Base-by-base conservation (phyloP, 352 stramenopile genomes). In the Phytopythium ostracodes region DNA sequence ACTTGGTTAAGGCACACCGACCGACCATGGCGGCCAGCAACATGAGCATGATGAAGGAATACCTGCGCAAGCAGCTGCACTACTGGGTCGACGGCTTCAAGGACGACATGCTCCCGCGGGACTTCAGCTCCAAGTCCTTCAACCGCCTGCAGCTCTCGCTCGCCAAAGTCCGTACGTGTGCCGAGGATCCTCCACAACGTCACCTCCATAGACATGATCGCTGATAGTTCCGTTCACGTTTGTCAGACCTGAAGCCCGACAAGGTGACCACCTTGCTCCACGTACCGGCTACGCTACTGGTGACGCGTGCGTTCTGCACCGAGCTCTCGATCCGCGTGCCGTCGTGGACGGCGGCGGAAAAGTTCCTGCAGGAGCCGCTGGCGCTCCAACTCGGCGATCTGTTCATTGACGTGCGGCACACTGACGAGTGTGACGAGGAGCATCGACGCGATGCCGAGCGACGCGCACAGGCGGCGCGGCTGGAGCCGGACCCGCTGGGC, bases 81-180 rank as follows among this genome's bases (percentile, higher is more conserved):
- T 80, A 88, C 68, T 89, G 79, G 81, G 61, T 87, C 62, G 77
- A 87, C 17, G 75, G 74, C 62, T 87, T 87, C 60, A 77, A 71
- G 36, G 77, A 88, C 55, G 67, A 77, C 38, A 73, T 83, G 67
- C 63, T 89, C 31, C 81, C 79, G 38, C 76, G 78, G 36, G 77
- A 88, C 57, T 89, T 89, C 43, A 50, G 66, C 55, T 29, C 65
- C 56, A 85, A 84, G 60, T 73, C 61, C 18, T 88, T 81, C 56
- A 67, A 57, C 0, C 73, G 80, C n/a, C 70, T 59, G 33, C 75
- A 81, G 43, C 54, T 90, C 59, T 65, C 77, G 24, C 67, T 90
- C 38, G 57, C 71, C 47, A 76, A 82, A 51, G 75, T 87, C 52
- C 59, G 80, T 88, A 68, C 50, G 72, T 54, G 43, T 50, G 43